phyloP scores from a whole-genome alignment of 1,139 yeast genomes.

The Yamadazyma songkhlaensis region DNA sequence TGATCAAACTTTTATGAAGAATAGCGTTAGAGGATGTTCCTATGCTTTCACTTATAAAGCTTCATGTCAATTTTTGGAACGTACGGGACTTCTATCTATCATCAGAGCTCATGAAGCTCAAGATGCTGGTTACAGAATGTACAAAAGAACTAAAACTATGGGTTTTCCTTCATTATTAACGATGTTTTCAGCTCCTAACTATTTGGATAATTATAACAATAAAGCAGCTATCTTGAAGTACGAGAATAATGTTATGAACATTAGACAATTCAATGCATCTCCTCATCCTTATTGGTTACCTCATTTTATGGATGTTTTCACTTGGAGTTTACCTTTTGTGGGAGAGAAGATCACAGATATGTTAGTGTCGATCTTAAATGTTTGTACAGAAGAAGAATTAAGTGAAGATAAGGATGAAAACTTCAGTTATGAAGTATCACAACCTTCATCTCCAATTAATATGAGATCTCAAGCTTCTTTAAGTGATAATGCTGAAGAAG shows the following conservation, averaged over 20 bases:
- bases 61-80: slow-evolving; percentile 73
- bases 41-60: slow-evolving; percentile 87
- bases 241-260: slow-evolving; percentile 90
- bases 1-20: slow-evolving; percentile 55
- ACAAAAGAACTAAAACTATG: slow-evolving; percentile 77
- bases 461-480: slow-evolving; percentile 7
- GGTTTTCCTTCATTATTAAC: slow-evolving; percentile 94
- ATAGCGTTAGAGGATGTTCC: slow-evolving; percentile 89
- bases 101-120: slow-evolving; percentile 98
- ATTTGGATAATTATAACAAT: slow-evolving; percentile 88
- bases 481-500: slow-evolving; percentile 10
- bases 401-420: slow-evolving; percentile 62
- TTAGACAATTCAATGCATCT: slow-evolving; percentile 86
- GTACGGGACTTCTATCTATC: slow-evolving; percentile 75
- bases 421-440: slow-evolving; percentile 10
- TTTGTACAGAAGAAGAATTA: slow-evolving; percentile 93
- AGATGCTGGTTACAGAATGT: slow-evolving; percentile 96
- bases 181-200: slow-evolving; percentile 94
- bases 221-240: slow-evolving; percentile 94
- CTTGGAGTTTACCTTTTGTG: slow-evolving; percentile 97
- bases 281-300: slow-evolving; percentile 99
- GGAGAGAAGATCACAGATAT: slow-evolving; percentile 97
- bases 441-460: slow-evolving; percentile 15
- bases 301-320: slow-evolving; percentile 94
- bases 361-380: slow-evolving; percentile 84